Conservation (phyloP, 768 basidiomycete genomes). For the Trametopsis cervina region DNA sequence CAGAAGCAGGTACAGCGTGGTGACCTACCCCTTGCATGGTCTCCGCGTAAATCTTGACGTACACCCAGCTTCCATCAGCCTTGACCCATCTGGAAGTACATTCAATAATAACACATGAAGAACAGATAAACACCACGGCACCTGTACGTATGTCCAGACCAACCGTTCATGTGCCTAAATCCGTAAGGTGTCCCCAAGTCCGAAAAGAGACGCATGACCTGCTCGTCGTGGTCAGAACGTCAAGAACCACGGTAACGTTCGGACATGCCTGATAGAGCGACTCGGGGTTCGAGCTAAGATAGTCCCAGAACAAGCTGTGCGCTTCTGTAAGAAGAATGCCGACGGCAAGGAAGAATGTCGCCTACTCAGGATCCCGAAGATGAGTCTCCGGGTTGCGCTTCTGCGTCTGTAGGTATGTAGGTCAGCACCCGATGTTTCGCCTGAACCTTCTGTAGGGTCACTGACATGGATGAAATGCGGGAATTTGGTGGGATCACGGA, state of each 20-base stretch:
- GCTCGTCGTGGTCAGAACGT: neutral
- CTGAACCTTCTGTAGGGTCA: neutral
- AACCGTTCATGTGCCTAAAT: slow-evolving; percentile 42
- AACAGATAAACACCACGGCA: slow-evolving; percentile 5
- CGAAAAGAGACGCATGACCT: slow-evolving; percentile 42
- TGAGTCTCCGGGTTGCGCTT: slow-evolving; percentile 47
- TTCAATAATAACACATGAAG: neutral
- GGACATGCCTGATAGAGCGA: slow-evolving; percentile 31
- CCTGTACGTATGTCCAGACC: slow-evolving; percentile 44
- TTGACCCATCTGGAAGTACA: slow-evolving; percentile 28
- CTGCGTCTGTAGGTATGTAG: slow-evolving; percentile 28
- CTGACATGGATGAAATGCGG: slow-evolving; percentile 36
- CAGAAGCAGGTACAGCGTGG: neutral
- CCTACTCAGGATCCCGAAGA: slow-evolving; percentile 31
- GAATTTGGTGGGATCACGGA: slow-evolving; percentile 42
- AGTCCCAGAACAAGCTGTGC: slow-evolving; percentile 37
- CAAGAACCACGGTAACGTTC: neutral
- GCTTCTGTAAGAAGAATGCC: neutral
- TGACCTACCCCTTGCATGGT: slow-evolving; percentile 20
- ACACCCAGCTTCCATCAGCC: slow-evolving; percentile 41
- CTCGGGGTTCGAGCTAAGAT: slow-evolving; percentile 40
- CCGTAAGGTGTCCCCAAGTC: slow-evolving; percentile 54
- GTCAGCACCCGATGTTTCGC: neutral
- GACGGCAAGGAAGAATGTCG: neutral
- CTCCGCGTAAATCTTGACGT: slow-evolving; percentile 40